Evolutionary conservation across 2,329 filamentous ascomycete species (phyloP), one percentile per base, ranked within the genome.

Genomic region (Torrubiella hemipterigena): DNA sequence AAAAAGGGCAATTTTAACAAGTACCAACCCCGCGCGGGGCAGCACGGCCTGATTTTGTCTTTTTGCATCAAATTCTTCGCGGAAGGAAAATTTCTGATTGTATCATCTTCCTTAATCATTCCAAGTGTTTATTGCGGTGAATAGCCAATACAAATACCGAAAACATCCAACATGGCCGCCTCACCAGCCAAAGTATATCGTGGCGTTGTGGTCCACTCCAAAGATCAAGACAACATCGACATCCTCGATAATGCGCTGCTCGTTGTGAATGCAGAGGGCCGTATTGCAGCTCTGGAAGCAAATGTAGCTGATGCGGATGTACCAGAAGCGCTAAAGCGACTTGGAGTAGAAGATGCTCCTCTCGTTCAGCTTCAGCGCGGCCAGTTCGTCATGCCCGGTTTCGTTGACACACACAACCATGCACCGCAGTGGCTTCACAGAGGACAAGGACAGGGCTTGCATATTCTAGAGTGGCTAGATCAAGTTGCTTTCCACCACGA

Each of bases 321-420:
- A 30, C 5, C 38, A 7, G 3, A 35, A 15, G 33, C 28, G 1
- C 37, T 51, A 17, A 8, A 30, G 15, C 25, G 8, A 11, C 36
- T 17, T 7, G 16, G 27, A 11, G 36, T 44, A 15, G 24, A 26
- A 5, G 30, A 34, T 6, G 19, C 17, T n/a, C 33, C 34, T 3
- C 18, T 45, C 7, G 30, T 19, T 2, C 30, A 32, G 10, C 53
- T 70, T 3, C 29, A 41, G 3, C 52, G 46, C 7, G 59, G 59
- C 23, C 51, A 69, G 27, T 73, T 77, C 42, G 49, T 76, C 29
- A 63, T 74, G 34, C 72, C 73, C 0, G 70, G 71, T 26, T 68
- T 76, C 42, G 56, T 81, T 32, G 76, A 81, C 53, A 79, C 74
- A 2, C 77, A 81, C 49, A 77, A 77, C 37, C 77, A 81, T 43